These are phyloP conservation scores for Alternaria incomplexa DNA, from an alignment of 2,329 filamentous ascomycete genomes.

Conservation along the genomic window DNA sequence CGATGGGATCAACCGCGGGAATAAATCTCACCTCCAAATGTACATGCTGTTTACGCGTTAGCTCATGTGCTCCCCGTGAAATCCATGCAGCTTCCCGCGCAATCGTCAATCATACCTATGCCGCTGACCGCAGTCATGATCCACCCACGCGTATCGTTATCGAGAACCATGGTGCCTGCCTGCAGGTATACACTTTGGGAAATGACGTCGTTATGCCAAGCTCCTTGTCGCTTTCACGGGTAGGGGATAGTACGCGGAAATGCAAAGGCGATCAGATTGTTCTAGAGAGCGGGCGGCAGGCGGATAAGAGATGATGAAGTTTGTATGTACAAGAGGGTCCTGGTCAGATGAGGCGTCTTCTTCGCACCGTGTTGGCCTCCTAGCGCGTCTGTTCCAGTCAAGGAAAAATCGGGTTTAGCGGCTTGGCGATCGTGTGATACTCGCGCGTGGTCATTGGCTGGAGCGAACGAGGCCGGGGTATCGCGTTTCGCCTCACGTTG, in stretches of 20 bases:
- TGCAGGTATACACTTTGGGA: conserved; percentile 11
- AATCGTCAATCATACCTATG: conserved; percentile 61
- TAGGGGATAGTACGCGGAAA: conserved; percentile 2
- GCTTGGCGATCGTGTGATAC: conserved; percentile 10
- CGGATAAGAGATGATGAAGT: conserved; percentile 3
- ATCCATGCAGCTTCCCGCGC: not conserved
- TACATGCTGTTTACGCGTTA: conserved; percentile 43
- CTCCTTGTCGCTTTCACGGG: not conserved
- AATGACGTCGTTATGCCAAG: conserved; percentile 28
- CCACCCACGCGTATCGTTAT: conserved; percentile 84
- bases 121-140: conserved; percentile 86
- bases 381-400: conserved; percentile 4
- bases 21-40: conserved; percentile 40
- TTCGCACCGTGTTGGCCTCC: conserved; percentile 24
- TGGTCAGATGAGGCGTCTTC: conserved; percentile 12
- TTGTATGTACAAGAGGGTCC: conserved; percentile 6
- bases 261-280: not conserved
- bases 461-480: not conserved
- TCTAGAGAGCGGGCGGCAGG: not conserved
- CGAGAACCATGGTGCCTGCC: conserved; percentile 34
- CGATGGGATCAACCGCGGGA: not conserved
- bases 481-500: not conserved
- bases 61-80: not conserved
- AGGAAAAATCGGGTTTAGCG: conserved; percentile 9
- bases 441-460: conserved; percentile 8